Evolutionary conservation across 2,329 filamentous ascomycete species (phyloP), one percentile per base, ranked within the genome.

Genomic region (Ceratocystis ficicola): DNA sequence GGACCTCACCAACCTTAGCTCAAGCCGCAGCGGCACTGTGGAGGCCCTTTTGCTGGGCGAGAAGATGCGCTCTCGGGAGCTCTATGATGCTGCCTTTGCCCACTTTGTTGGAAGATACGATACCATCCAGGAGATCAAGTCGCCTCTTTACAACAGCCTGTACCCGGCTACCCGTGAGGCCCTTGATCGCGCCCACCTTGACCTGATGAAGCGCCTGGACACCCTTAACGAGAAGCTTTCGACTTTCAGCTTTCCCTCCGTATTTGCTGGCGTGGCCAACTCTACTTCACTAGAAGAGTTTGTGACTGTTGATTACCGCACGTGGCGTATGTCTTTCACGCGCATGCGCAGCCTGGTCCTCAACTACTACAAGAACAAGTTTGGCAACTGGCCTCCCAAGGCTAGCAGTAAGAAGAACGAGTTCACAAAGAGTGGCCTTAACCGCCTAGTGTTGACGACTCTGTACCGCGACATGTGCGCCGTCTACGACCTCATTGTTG

Each of bases 51-150:
- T 97, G n/a, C 79, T 99, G 10, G 92, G 89, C 66, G 93, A 99
- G 76, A 83, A 84, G 46, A 89, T 97, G 85, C 86, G 86, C 67
- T 95, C 84, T 61, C 83, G 87, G 71, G 81, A 86, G 6, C 81
- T 99, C 1, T 97, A 95, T 76, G 90, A 89, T 67, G 91, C 96
- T 74, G 90, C 90, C 0, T 97, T 96, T 72, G 86, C 91, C 4
- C 94, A 97, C 74, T 90, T 87, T 0, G 90, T 89, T 8, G 94
- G 93, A 62, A 95, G 94, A 75, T 90, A 93, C 67, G 83, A 89
- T 22, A 81, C 90, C 41, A 84, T 91, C 67, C 81, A 85, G 65
- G 78, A 81, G 1, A 76, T 91, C 60, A 82, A 85, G 55, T 86
- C 84, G 62, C 83, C 85, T 0, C 83, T 94, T 61, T 92, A 85